A percentile compares a stretch with the other conserved stretches of the same genome.
These are phyloP conservation scores for Hypoxylon crocopeplum DNA, from an alignment of 495 filamentous ascomycete genomes.

Conservation along the genomic window DNA sequence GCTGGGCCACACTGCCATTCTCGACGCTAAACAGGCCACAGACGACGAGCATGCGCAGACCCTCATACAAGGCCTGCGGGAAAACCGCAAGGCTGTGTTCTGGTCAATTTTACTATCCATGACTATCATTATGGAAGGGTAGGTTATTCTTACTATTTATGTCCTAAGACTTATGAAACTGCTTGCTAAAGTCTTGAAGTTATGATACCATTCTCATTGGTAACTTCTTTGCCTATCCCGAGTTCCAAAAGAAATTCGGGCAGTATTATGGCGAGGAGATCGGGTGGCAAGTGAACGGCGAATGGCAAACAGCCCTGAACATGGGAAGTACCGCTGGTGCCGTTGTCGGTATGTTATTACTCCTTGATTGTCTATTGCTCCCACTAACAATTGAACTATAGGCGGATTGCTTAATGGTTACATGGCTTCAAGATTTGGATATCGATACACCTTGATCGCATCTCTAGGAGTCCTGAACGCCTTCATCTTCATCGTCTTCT, in stretches of 20 bases:
- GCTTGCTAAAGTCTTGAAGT: conserved; percentile 10
- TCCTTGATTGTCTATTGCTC: background rate
- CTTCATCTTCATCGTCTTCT: conserved; percentile 63
- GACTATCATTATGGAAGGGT: conserved; percentile 62
- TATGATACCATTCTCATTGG: conserved; percentile 54
- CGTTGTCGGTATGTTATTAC: conserved; percentile 37
- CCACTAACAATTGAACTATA: background rate
- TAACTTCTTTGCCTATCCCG: conserved; percentile 42
- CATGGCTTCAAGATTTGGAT: conserved; percentile 54
- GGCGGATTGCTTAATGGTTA: conserved; percentile 56
- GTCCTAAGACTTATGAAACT: background rate
- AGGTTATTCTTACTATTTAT: background rate
- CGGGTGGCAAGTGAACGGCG: conserved; percentile 38
- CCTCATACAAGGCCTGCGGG: conserved; percentile 41
- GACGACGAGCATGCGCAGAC: conserved; percentile 49
- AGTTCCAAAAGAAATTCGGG: conserved; percentile 44
- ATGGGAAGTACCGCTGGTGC: conserved; percentile 39
- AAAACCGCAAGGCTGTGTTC: conserved; percentile 50
- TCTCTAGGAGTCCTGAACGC: conserved; percentile 52
- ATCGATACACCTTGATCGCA: conserved; percentile 51
- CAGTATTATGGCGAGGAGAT: conserved; percentile 28
- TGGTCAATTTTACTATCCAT: conserved; percentile 58
- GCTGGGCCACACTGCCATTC: conserved; percentile 34
- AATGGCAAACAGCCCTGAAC: conserved; percentile 42
- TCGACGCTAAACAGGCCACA: conserved; percentile 39